Evolutionary conservation across 768 basidiomycete species (phyloP).

Genomic region (Filobasidium floriforme): DNA sequence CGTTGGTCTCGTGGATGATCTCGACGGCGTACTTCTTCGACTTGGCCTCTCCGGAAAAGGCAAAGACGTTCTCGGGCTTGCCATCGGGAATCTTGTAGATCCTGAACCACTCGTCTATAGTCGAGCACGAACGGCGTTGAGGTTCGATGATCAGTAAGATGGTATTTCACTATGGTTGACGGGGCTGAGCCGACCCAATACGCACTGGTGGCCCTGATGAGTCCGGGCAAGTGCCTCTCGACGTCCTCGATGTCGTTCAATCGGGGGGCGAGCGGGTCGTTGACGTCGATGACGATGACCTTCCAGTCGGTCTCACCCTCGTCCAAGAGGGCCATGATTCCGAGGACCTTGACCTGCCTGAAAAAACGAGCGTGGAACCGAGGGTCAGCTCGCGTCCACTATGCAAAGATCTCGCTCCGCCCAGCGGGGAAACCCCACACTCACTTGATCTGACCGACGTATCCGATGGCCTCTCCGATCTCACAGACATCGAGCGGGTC

Average conservation of each 20-base stretch:
- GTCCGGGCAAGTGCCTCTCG: conserved; percentile 91
- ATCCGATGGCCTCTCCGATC: conserved; percentile 97
- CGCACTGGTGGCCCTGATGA: conserved; percentile 62
- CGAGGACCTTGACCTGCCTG: conserved; percentile 93
- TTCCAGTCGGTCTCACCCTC: conserved; percentile 99
- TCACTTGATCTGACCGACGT: conserved; percentile 84
- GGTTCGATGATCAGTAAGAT: conserved; percentile 40
- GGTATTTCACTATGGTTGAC: not conserved
- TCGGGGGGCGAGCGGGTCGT: conserved; percentile 89
- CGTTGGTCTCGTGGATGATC: conserved; percentile 97
- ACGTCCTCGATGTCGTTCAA: conserved; percentile 99
- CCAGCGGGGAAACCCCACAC: too few relatives aligned
- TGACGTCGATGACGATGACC: conserved; percentile 93
- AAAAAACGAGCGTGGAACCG: not conserved
- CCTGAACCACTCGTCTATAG: conserved; percentile 97
- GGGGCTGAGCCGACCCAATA: not conserved
- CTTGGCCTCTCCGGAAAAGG: conserved; percentile 98
- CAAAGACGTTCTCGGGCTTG: conserved; percentile 72
- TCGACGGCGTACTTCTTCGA: conserved; percentile 99
- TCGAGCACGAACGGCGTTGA: too few relatives aligned
- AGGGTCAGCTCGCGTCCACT: not conserved
- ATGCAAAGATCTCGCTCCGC: too few relatives aligned
- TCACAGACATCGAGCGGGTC: conserved; percentile 99
- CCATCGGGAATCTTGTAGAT: conserved; percentile 50
- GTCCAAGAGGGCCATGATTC: conserved; percentile 98